phyloP scores from a whole-genome alignment of 306 rosid genomes.

The Ormosia emarginata region DNA sequence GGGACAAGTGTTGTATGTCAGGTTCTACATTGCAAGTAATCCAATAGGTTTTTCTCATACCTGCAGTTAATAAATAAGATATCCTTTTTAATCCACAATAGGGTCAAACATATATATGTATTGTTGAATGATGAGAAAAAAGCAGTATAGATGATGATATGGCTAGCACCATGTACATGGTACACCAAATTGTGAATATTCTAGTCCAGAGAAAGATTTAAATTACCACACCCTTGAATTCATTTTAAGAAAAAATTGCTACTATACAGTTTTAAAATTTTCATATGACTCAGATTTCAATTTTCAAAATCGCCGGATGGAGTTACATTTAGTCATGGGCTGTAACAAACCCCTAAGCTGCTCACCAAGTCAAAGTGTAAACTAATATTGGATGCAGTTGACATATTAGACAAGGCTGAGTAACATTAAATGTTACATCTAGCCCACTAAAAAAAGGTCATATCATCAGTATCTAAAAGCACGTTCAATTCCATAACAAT shows the following conservation, averaged over 20 bases:
- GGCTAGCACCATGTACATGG: constrained; percentile 4
- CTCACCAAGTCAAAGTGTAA: not conserved
- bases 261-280: not conserved
- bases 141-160: not conserved
- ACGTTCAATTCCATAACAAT: not conserved
- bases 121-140: constrained; percentile 1
- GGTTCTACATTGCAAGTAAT: constrained; percentile 89
- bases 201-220: not conserved
- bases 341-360: not conserved
- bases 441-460: not conserved
- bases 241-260: not conserved
- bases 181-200: not conserved
- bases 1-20: constrained; percentile 79
- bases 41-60: constrained; percentile 83
- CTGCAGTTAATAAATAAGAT: constrained; percentile 41
- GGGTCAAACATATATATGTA: not conserved
- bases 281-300: not conserved
- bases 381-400: not conserved
- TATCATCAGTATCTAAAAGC: not conserved
- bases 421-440: not conserved
- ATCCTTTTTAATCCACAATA: not conserved
- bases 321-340: not conserved
- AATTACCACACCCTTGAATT: not conserved
- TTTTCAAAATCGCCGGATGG: not conserved
- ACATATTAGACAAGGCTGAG: not conserved